phyloP scores from a whole-genome alignment of 257 asterid species.

The Fraxinus americana region DNA sequence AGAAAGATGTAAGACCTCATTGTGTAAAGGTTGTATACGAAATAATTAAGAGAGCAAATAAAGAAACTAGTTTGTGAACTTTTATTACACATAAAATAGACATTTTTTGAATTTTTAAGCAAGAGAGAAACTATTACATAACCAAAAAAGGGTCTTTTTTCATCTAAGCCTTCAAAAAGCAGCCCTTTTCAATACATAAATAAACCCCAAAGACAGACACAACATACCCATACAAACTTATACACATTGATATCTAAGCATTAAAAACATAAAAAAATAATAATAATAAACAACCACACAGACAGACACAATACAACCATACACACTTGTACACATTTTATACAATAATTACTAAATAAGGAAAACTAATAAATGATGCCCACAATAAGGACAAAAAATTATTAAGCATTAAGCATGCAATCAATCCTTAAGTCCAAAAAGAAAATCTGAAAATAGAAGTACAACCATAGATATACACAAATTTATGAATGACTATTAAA shows the following conservation, averaged over 20 bases:
- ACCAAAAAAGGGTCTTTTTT: not conserved
- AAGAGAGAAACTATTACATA: not conserved
- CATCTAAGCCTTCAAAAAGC: not conserved
- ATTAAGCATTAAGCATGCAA: not conserved
- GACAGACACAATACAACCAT: not conserved
- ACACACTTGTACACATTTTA: not conserved
- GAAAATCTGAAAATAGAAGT: not conserved
- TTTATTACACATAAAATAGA: not conserved
- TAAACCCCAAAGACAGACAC: not conserved
- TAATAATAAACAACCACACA: not conserved
- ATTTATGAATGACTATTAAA: not conserved
- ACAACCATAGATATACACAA: not conserved
- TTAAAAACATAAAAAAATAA: not conserved
- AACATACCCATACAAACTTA: not conserved
- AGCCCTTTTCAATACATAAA: not conserved
- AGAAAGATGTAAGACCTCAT: not conserved
- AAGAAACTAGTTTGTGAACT: not conserved
- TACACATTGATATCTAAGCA: not conserved
- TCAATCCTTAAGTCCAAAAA: conserved; percentile 10
- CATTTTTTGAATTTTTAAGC: not conserved
- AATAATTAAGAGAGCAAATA: not conserved
- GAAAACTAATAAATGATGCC: not conserved
- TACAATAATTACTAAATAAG: not conserved
- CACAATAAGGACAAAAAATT: not conserved
- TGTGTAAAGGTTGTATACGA: not conserved